Evolutionary conservation across 1,139 yeast species (phyloP), one percentile per base, ranked within the genome.

Genomic region (Zygosaccharomyces pseudobailii): DNA sequence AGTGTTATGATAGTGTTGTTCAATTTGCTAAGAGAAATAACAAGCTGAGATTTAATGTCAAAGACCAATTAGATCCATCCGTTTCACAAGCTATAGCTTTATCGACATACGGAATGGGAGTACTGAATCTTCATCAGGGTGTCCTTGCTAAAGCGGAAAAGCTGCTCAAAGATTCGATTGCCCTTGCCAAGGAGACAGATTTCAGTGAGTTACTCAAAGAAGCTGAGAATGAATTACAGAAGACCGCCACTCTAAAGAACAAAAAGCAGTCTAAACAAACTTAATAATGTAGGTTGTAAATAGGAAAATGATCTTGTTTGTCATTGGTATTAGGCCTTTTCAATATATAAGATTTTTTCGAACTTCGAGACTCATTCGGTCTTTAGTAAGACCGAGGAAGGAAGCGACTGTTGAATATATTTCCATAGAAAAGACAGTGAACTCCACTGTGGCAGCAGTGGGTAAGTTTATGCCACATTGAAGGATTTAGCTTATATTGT

Each of bases 61-160:
- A 60, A 21, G 68, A 69, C 30, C 67, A 75, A 34, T 66, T 77
- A 20, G 74, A 73, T 30, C 67, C 69, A 4, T 69, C 72, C 17
- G 73, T 77, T 7, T 73, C 75, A 5, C 88, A 87, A 54, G 81
- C 86, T 2, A 79, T 84, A 28, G 95, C 95, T 0, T 71, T 88
- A 59, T 80, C 96, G 0, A 81, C 88, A 0, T 90, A 87, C 61
- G 95, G 96, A 0, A 71, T 87, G 36, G 97, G 96, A 0, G 95
- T 89, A 4, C 75, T 87, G 13, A 75, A 80, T 42, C 67, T 86
- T 19, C 89, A 87, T 59, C 58, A 73, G 22, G 66, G 66, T 2
- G 48, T 51, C 3, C 40, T 57, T 3, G 52, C 55, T 1, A 71
- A 74, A 52, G 89, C 96, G 0, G 80, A 79, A 54, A 72, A 81